A percentile compares a stretch with the other conserved stretches of the same genome.
These are phyloP conservation scores for Hyparrhenia diplandra DNA, from an alignment of 176 grass and related monocot genomes.

Conservation along the genomic window DNA sequence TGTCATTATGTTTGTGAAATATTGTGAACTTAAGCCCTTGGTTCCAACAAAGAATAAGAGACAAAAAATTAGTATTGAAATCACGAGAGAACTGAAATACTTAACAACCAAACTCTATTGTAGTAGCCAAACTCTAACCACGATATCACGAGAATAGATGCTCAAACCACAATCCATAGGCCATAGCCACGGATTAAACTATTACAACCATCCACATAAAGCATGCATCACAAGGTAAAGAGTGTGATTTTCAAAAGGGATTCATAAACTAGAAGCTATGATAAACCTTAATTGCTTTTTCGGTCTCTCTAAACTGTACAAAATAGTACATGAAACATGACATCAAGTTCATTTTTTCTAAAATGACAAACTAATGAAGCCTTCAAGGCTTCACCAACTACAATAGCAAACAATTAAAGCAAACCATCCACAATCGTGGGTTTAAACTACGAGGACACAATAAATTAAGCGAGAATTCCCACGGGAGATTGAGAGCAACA, in stretches of 20 bases:
- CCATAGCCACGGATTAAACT: neutral
- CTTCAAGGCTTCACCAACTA: too few species aligned
- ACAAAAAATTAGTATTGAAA: too few species aligned
- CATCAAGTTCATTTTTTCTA: constrained; percentile 2
- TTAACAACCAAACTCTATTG: too few species aligned
- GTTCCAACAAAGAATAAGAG: too few species aligned
- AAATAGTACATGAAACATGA: constrained; percentile 19
- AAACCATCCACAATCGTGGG: neutral
- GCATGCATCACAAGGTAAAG: neutral
- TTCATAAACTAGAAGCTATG: neutral
- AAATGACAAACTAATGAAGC: too few species aligned
- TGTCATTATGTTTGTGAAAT: too few species aligned
- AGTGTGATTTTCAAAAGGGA: neutral
- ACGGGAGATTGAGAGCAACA: neutral
- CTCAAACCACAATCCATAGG: neutral
- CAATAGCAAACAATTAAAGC: neutral
- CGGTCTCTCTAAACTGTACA: constrained; percentile 5
- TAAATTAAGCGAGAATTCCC: neutral
- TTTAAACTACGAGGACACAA: neutral
- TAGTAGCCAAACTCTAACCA: too few species aligned
- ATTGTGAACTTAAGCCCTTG: too few species aligned
- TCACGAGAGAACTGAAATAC: too few species aligned
- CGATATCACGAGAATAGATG: neutral
- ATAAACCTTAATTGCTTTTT: neutral
- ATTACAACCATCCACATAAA: neutral